These are phyloP conservation scores for Microbotryum saponariae DNA, from an alignment of 1,284 basidiomycete species.

Conservation along the genomic window DNA sequence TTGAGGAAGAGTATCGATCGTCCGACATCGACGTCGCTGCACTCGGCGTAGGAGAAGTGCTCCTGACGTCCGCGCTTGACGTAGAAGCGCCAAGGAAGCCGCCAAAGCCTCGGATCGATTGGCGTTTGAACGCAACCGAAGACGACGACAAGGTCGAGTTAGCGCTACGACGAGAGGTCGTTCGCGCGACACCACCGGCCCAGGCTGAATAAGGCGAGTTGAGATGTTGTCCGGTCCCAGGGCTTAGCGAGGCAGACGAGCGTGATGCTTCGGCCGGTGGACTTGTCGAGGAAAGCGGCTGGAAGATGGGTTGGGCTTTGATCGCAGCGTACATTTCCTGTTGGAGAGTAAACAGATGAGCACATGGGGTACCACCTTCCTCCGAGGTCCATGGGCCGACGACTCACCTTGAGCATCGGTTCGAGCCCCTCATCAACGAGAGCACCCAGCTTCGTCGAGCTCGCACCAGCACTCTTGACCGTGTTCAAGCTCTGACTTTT, in stretches of 20 bases:
- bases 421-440: conserved; percentile 70
- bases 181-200: conserved; percentile 22
- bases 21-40: conserved; percentile 76
- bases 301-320: conserved; percentile 81
- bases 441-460: conserved; percentile 43
- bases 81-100: conserved; percentile 30
- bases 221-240: not conserved
- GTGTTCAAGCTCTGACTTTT: conserved; percentile 6
- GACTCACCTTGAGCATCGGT: conserved; percentile 63
- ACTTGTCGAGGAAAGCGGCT: conserved; percentile 48
- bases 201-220: conserved; percentile 33
- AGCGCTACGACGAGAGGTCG: conserved; percentile 26
- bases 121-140: conserved; percentile 28
- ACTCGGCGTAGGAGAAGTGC: conserved; percentile 70
- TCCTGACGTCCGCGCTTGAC: conserved; percentile 24
- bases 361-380: not conserved
- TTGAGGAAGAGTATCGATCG: conserved; percentile 34
- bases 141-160: conserved; percentile 10
- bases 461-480: conserved; percentile 1
- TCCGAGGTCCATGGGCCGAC: too few relatives aligned
- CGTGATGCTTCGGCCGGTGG: conserved; percentile 4
- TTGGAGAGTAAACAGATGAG: not conserved
- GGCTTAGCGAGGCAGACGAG: conserved; percentile 13
- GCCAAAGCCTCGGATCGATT: conserved; percentile 35
- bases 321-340: conserved; percentile 91